Evolutionary conservation across 192 early-diverging fungal genomes (phyloP), one percentile per base, ranked within the genome.

Genomic region (Tieghemiomyces parasiticus): DNA sequence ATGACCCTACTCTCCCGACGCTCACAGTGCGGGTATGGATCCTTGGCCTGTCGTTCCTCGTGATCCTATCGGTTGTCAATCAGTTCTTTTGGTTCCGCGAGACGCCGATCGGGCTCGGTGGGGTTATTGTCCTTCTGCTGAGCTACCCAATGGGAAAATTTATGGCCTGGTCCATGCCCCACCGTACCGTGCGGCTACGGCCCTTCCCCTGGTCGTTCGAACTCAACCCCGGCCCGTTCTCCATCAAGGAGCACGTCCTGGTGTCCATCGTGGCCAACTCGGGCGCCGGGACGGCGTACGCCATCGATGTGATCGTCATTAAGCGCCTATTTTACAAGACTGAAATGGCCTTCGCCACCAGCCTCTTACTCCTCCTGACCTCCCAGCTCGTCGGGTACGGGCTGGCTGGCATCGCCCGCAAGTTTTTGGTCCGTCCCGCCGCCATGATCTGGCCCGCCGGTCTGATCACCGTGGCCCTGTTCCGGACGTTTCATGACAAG

Each of bases 41-140:
- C n/a, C 74, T 87, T 31, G 85, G 86, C 9, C 74, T 89, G 25
- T 58, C 83, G 38, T 89, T 89, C 52, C 72, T 74, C 35, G 63
- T 66, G 2, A 75, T 69, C 34, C 65, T 88, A 32, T 79, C 80
- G 30, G 83, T 86, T 62, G 70, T 80, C n/a, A 86, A 88, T 65
- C 86, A 88, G 69, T 83, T 90, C 67, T 86, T 88, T 66, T 87
- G 87, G 74, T 93, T 89, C 75, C 83, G 89, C 63, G 83, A 85
- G 16, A 93, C 91, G 67, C 77, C 83, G 1, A 76, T 89, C 46
- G 73, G 76, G 0, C 71, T 89, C 29, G 76, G 77, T 28, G 76
- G 81, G 28, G 75, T 82, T 65, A 75, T 91, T 20, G 90, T 85
- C 2, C 75, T 83, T 54, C 63, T 95, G 63, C 74, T 92, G 0